phyloP scores from a whole-genome alignment of 2,329 filamentous ascomycete genomes.

The Lojkania enalia region DNA sequence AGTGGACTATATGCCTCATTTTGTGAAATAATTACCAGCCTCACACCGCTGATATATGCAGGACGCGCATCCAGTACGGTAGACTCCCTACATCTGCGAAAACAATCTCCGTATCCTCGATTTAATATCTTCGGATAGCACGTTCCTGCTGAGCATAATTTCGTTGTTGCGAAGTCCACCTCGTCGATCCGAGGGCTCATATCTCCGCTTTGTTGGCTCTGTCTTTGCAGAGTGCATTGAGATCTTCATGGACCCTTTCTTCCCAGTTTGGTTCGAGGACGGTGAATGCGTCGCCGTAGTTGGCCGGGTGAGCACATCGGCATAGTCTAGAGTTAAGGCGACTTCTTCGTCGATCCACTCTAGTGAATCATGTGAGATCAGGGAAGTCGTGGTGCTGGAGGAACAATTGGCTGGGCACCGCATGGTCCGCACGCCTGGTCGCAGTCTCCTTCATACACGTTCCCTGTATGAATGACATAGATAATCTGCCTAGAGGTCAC shows the following conservation, averaged over 20 bases:
- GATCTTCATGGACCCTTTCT: not conserved
- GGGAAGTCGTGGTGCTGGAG: too few species aligned
- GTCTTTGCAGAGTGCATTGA: not conserved
- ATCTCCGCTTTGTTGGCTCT: not conserved
- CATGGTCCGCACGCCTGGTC: too few species aligned
- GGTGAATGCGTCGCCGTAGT: not conserved
- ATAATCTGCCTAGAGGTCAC: too few species aligned
- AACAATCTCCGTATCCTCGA: not conserved
- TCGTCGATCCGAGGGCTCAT: too few species aligned
- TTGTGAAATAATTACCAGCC: not conserved
- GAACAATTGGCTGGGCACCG: too few species aligned
- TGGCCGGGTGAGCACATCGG: not conserved
- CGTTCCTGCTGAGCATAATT: too few species aligned
- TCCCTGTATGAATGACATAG: too few species aligned
- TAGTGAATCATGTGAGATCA: too few species aligned
- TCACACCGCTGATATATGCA: not conserved
- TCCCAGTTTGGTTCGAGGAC: not conserved
- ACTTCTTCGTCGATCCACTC: too few species aligned
- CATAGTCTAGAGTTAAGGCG: not conserved
- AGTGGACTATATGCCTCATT: not conserved
- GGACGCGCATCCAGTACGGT: not conserved
- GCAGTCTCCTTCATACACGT: too few species aligned
- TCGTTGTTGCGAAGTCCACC: not conserved
- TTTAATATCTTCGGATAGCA: too few species aligned
- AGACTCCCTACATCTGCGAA: not conserved